Conservation (phyloP, 1,284 basidiomycete species). For the Puccinia sorghi region DNA sequence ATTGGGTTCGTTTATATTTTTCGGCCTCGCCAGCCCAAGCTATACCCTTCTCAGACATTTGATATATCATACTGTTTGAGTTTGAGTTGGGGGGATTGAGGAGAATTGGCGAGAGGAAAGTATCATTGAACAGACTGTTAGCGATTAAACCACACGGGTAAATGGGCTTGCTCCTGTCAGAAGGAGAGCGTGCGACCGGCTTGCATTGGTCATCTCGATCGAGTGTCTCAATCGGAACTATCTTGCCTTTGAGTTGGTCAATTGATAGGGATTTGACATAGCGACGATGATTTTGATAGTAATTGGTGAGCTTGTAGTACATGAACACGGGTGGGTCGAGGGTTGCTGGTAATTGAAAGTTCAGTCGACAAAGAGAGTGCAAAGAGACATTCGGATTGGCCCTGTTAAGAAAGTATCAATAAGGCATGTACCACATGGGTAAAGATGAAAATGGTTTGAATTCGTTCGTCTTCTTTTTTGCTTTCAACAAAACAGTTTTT, state of each 20-base stretch:
- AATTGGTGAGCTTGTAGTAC: conserved; percentile 76
- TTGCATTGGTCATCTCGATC: conserved; percentile 77
- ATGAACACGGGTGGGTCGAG: conserved; percentile 77
- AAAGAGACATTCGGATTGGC: conserved; percentile 28
- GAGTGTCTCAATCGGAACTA: conserved; percentile 64
- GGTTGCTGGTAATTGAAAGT: conserved; percentile 78
- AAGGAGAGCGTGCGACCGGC: conserved; percentile 68
- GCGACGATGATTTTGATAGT: conserved; percentile 95
- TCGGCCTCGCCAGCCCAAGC: conserved; percentile 91
- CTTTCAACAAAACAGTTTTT: neutral
- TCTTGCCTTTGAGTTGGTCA: conserved; percentile 79
- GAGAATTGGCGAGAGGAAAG: conserved; percentile 69
- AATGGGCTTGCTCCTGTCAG: conserved; percentile 63
- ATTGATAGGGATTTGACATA: conserved; percentile 91
- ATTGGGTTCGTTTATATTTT: conserved; percentile 68
- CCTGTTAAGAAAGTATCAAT: no score
- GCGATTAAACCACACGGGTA: conserved; percentile 98
- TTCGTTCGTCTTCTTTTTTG: no score
- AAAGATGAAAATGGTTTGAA: no score
- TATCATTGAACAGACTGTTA: conserved; percentile 98
- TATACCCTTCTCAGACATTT: conserved; percentile 77
- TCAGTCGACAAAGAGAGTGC: conserved; percentile 68
- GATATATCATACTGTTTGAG: conserved; percentile 62
- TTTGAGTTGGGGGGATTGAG: conserved; percentile 63
- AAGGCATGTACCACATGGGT: neutral